Base-by-base conservation (phyloP, 768 basidiomycete genomes). In the Melanogaster broomeanus region DNA sequence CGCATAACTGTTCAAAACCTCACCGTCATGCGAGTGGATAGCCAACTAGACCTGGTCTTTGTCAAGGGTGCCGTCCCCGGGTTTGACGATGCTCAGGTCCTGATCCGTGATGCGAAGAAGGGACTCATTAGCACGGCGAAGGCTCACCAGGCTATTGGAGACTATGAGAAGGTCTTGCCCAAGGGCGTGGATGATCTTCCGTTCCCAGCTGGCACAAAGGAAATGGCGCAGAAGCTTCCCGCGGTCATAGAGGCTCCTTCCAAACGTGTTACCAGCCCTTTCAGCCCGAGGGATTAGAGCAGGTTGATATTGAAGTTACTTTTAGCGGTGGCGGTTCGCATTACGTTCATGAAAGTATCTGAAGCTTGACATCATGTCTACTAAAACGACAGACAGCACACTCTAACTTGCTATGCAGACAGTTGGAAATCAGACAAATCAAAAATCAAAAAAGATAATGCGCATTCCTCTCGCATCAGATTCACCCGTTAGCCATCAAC, bases 21-120 rank as follows among this genome's bases (percentile, higher is more conserved):
- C 22, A 70, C 86, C 1, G 92, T 98, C 38, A 80, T 94, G 49
- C 88, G 93, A 19, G 80, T 99, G 52, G 97, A 99, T 74, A 83
- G 82, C 19, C 73, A 75, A 13, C 83, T 97, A 42, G 87, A 98
- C 71, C 81, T 98, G 47, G 77, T 99, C 50, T 98, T 88, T 68
- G 85, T 99, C 47, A 83, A 86, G 51, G 97, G 97, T n/a, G 82
- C 85, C 35, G 84, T 98, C 3, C 93, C 97, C 3, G 97, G 97
- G 6, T 67, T 88, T 9, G 93, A 97, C 60, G 87, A 94, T 59
- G 87, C 89, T 0, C 90, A 90, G 50, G 88, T 99, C 19, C 71
- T 90, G 45, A 73, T 99, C 41, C 79, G 81, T 10, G 97, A 99
- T 67, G 88, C 94, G 21, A 92, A 93, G 74, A 95, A 94, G 79